Conservation (phyloP, 2,329 filamentous ascomycete species). For the Plenodomus lindquistii region DNA sequence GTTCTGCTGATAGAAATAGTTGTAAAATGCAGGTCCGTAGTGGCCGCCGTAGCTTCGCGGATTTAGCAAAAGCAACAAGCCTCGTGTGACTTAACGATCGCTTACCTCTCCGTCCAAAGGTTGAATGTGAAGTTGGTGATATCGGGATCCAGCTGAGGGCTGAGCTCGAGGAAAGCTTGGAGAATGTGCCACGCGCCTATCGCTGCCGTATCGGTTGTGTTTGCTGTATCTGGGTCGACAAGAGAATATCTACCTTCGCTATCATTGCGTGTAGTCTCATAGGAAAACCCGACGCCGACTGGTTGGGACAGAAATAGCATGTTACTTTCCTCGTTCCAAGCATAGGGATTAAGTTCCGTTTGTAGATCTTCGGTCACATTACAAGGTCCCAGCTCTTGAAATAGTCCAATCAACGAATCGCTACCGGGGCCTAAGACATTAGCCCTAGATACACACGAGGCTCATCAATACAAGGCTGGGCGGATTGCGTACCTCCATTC, state of each 20-base stretch:
- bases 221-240: slow-evolving; percentile 33
- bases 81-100: background rate
- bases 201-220: slow-evolving; percentile 41
- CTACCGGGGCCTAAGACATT: slow-evolving; percentile 57
- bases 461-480: too few species aligned
- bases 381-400: slow-evolving; percentile 46
- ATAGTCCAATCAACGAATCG: slow-evolving; percentile 60
- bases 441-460: too few species aligned
- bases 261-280: slow-evolving; percentile 35
- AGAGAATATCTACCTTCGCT: slow-evolving; percentile 34
- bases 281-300: slow-evolving; percentile 47
- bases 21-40: slow-evolving; percentile 59
- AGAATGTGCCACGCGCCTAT: slow-evolving; percentile 43
- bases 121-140: slow-evolving; percentile 58
- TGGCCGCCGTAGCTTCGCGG: slow-evolving; percentile 46
- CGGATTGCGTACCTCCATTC: slow-evolving; percentile 56
- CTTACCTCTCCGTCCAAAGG: slow-evolving; percentile 51
- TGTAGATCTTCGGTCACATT: slow-evolving; percentile 43
- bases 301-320: slow-evolving; percentile 48
- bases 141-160: slow-evolving; percentile 51
- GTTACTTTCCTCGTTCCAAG: slow-evolving; percentile 46
- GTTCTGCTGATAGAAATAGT: slow-evolving; percentile 62
- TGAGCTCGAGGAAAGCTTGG: slow-evolving; percentile 41
- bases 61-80: slow-evolving; percentile 2
- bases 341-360: slow-evolving; percentile 43